phyloP scores from a whole-genome alignment of 2,329 filamentous ascomycete genomes.

The Didymellaceae sp. region DNA sequence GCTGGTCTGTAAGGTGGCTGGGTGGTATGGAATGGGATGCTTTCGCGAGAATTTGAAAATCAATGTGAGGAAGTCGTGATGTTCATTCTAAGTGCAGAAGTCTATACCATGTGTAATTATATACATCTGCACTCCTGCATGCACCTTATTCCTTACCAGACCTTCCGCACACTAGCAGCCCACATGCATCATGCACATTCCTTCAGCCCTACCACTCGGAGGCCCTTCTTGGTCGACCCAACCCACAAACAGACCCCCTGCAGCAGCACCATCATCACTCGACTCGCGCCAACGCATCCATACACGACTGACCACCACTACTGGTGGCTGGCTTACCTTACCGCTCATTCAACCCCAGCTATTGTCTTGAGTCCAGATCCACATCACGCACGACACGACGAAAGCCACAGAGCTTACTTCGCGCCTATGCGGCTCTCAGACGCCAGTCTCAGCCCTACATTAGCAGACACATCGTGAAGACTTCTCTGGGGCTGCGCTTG shows the following conservation, averaged over 20 bases:
- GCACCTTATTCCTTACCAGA: too few species aligned
- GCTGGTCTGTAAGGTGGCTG: background rate
- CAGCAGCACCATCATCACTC: too few species aligned
- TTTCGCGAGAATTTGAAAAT: background rate
- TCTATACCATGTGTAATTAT: background rate
- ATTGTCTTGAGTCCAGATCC: background rate
- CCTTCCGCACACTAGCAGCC: too few species aligned
- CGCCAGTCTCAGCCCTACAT: conserved; percentile 5
- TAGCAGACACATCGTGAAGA: background rate
- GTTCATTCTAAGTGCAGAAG: background rate
- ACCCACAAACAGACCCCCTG: too few species aligned
- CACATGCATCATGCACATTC: background rate
- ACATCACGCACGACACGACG: background rate
- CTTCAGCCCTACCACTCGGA: conserved; percentile 3
- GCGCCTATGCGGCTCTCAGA: conserved; percentile 3
- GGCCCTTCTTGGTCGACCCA: conserved; percentile 8
- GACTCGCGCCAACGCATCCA: too few species aligned
- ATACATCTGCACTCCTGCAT: too few species aligned
- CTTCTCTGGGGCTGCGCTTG: background rate
- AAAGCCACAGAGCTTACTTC: conserved; percentile 11
- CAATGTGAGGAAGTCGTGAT: background rate
- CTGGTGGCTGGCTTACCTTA: conserved; percentile 17
- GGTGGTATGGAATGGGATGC: conserved; percentile 5
- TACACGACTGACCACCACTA: too few species aligned
- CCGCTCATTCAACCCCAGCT: background rate